Evolutionary conservation across 2,329 filamentous ascomycete genomes (phyloP).

Genomic region (Cordyceps cicadae): DNA sequence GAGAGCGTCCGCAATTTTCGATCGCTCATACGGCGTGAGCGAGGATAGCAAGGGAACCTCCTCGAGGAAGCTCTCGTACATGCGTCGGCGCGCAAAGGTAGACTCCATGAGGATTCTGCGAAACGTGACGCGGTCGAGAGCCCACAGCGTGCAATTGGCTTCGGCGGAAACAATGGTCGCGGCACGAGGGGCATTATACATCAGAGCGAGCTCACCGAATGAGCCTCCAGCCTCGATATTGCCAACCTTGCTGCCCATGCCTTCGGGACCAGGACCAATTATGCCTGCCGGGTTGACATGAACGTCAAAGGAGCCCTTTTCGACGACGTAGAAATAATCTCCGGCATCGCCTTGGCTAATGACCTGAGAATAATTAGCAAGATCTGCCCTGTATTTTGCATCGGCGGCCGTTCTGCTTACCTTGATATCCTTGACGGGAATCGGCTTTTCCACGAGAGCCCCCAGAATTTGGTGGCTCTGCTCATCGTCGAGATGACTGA

Average conservation of each 20-base stretch:
- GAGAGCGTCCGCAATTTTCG: conserved; percentile 93
- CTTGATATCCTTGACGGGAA: conserved; percentile 80
- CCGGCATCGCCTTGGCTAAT: conserved; percentile 93
- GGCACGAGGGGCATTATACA: conserved; percentile 97
- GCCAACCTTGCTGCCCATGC: conserved; percentile 74
- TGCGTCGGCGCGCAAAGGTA: conserved; percentile 86
- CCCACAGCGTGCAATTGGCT: conserved; percentile 75
- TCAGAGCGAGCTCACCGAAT: conserved; percentile 92
- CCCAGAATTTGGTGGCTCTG: conserved; percentile 80
- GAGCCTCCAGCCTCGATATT: conserved; percentile 81
- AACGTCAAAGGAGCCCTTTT: conserved; percentile 82
- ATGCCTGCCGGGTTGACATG: conserved; percentile 74
- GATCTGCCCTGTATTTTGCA: not conserved
- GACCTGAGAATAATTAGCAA: conserved; percentile 50
- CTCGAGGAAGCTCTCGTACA: conserved; percentile 96
- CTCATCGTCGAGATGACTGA: conserved; percentile 90
- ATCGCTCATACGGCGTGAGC: conserved; percentile 85
- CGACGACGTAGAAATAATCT: conserved; percentile 96
- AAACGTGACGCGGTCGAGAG: conserved; percentile 90
- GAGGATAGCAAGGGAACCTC: conserved; percentile 79
- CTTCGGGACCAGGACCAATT: conserved; percentile 70
- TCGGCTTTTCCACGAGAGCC: conserved; percentile 87
- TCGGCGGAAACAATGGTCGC: conserved; percentile 86
- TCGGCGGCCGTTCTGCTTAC: conserved; percentile 27
- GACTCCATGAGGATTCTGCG: conserved; percentile 97